phyloP scores from a whole-genome alignment of 768 basidiomycete species.

The Tulasnella sp. region DNA sequence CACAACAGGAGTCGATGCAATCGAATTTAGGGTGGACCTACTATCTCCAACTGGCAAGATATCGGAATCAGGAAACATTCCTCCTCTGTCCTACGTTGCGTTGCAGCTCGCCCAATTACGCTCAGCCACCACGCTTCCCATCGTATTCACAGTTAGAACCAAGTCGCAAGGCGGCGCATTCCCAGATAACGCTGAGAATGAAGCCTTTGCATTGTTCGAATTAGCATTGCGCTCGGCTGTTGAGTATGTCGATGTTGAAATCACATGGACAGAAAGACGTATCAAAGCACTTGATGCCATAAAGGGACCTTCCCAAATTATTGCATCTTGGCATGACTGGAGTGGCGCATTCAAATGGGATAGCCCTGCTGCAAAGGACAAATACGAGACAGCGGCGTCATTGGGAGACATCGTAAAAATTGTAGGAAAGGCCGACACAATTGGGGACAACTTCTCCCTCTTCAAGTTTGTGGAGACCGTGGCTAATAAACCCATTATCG shows the following conservation, averaged over 20 bases:
- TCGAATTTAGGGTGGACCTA: conserved; percentile 91
- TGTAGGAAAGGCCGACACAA: conserved; percentile 62
- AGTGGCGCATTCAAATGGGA: conserved; percentile 75
- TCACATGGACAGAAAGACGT: conserved; percentile 50
- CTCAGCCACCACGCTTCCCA: conserved; percentile 62
- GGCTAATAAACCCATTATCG: conserved; percentile 65
- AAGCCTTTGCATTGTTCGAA: conserved; percentile 59
- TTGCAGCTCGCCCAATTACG: conserved; percentile 70
- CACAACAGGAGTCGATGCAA: conserved; percentile 72
- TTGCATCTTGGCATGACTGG: conserved; percentile 95
- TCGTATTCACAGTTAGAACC: conserved; percentile 86
- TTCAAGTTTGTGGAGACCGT: conserved; percentile 51
- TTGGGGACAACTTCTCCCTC: conserved; percentile 71
- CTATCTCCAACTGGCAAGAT: conserved; percentile 38
- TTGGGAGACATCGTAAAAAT: conserved; percentile 88
- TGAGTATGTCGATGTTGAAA: conserved; percentile 90
- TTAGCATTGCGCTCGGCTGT: conserved; percentile 72
- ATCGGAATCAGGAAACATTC: conserved; percentile 40
- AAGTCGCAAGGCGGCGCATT: conserved; percentile 82
- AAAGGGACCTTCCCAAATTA: conserved; percentile 65
- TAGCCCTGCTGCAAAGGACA: conserved; percentile 47
- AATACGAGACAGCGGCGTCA: conserved; percentile 49
- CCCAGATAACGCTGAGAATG: conserved; percentile 61
- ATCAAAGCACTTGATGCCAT: conserved; percentile 44
- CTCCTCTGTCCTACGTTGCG: conserved; percentile 58